Base-by-base conservation (phyloP, 352 stramenopile species). In the Phytophthora fragariaefolia region DNA sequence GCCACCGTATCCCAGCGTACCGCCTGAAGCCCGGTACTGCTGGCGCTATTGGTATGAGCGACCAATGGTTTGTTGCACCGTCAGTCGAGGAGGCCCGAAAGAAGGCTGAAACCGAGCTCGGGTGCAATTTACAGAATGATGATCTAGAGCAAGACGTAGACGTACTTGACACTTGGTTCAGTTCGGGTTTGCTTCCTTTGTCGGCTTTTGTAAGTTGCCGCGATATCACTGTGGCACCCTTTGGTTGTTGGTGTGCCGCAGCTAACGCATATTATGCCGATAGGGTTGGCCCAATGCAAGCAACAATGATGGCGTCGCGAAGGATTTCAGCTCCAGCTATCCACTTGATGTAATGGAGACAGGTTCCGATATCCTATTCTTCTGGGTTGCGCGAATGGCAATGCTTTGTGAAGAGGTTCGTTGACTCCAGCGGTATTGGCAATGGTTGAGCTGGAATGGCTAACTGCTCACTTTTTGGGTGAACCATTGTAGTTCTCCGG, bases 151-250 rank as follows among this genome's bases (percentile, higher is more conserved):
- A 99, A 71, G 98, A 99, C 76, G 83, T 93, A 42, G 98, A 99
- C 72, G 98, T 99, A 32, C 87, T 99, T n/a, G 98, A 99, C 76
- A 99, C 98, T 8, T 99, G 98, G 98, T 99, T 99, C 78, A 98
- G 90, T 54, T 99, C 96, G 18, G 98, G 96, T 22, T 85, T 99
- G 2, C 97, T 99, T 24, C 98, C 98, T 23, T 64, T 96, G 18
- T 93, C 89, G 1, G 82, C 78, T 4, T 84, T 89, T 72, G 87
- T 95, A 69, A 50, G 60, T 61, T 70, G 24, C 15, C 24, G 26
- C 97, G 97, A 74, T n/a, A n/a, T n/a, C n/a, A n/a, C n/a, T n/a
- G n/a, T n/a, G n/a, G n/a, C n/a, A n/a, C n/a, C n/a, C n/a, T n/a
- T n/a, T n/a, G n/a, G n/a, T n/a, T n/a, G n/a, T 45, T 17, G 15